Evolutionary conservation across 495 filamentous ascomycete species (phyloP), one percentile per base, ranked within the genome.

Genomic region (Penicillium herquei): DNA sequence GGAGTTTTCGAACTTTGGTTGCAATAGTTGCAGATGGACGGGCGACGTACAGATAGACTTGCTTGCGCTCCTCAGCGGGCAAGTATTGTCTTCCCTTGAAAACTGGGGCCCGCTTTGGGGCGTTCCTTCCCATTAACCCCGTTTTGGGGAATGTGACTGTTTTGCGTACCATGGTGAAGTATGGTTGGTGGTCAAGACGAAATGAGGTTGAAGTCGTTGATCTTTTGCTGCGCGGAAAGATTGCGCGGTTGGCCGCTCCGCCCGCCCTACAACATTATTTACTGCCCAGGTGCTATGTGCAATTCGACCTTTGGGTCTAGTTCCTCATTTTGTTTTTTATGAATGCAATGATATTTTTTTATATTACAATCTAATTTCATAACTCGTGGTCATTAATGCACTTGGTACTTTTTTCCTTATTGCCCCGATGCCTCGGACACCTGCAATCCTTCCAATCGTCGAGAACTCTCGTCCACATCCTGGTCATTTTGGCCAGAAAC

Each of bases 11-110:
- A 59, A 54, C 51, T 56, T 53, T 56, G 57, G 42, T 26, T 37
- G 16, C 34, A 12, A 17, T 18, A 16, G 12, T 52, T 31, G 31
- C 37, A 37, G 40, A 39, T 54, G 32, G 65, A 39, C 40, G 46
- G 42, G 18, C 11, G 30, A 73, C 84, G 39, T 79, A 90, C 88
- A 91, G 75, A 64, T 79, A 90, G 54, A 91, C 67, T 66, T 86
- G 79, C 68, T 89, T 90, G 45, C 65, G 69, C 56, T 59, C 17
- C 34, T 58, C 52, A 67, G 31, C n/a, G 46, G 43, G 62, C 55
- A 63, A 58, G 55, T 57, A 47, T 32, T 46, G 13, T 11, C 35
- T 51, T 26, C 39, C 12, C 34, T 26, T 26, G 4, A 26, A 26
- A 26, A 26, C 21, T 26, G 21, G 21, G 2, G 1, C 4, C 21